Evolutionary conservation across 345 rosid species (phyloP), one percentile per base, ranked within the genome.

Genomic region (Mercurialis annua): DNA sequence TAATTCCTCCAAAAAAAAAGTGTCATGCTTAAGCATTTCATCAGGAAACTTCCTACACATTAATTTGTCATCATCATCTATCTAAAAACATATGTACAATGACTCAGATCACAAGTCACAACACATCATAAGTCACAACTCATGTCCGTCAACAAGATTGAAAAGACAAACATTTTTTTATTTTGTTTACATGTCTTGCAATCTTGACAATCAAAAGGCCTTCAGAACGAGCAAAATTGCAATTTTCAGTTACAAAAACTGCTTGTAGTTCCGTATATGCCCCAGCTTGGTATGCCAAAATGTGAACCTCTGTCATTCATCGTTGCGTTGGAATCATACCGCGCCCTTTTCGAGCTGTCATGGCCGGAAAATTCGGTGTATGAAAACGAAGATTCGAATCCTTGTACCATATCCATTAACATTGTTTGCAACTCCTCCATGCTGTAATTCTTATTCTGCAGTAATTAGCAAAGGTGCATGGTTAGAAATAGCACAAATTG

Each of bases 321-420:
- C 55, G 38, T 15, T 18, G 46, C 30, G 36, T 54, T 48, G 2
- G 65, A 34, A 42, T 76, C 72, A 40, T 74, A 82, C 1, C 62
- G 59, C 10, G 49, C 29, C 43, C 76, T 43, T 66, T 73, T 77
- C 1, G 73, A 49, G 24, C 36, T 10, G 40, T 36, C 40, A 36
- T 4, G 9, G 40, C 9, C 9, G 9, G n/a, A n/a, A n/a, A n/a
- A n/a, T n/a, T 36, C 40, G 40, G 40, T 36, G 9, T 4, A 36
- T 36, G 40, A 36, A 36, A 34, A 29, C 0, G 78, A 26, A 36
- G 71, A 9, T 12, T 74, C 71, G 17, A 79, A 81, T 7, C 66
- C 84, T 58, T 73, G 68, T 0, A 64, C 83, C 81, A 86, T 75
- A 30, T 84, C 90, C 60, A 51, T 33, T 0, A 84, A 55, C 86